Evolutionary conservation across 208 protist species (phyloP), one percentile per base, ranked within the genome.

Genomic region (Trypanosoma scelopori): DNA sequence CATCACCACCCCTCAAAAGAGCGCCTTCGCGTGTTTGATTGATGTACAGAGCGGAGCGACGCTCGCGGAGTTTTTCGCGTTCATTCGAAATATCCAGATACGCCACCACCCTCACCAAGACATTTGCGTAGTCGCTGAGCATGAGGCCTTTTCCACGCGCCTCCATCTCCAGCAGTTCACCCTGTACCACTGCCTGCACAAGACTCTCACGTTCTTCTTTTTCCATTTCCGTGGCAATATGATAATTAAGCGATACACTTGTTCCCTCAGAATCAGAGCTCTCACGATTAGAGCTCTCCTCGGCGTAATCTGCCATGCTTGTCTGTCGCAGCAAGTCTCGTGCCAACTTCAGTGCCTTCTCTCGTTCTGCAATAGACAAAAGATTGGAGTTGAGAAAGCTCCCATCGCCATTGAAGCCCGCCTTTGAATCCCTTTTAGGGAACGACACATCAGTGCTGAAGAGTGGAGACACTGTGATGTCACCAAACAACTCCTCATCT

Each of bases 71-170:
- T 64, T 88, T 84, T 52, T 93, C 87, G 6, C 84, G 84, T 27
- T 89, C 84, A 50, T 89, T 91, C 12, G 87, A 91, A 30, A 91
- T 87, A 59, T 91, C 87, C 55, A 93, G 48, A 43, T 91, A 93
- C 58, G 91, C 84, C 15, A 81, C 65, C 32, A 67, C 79, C 16
- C 64, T 65, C 18, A 63, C 46, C 20, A 93, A 62, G 16, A 89
- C 58, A n/a, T 65, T 27, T 9, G 47, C 46, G 42, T 73, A 74
- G 51, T 85, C 51, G 25, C 65, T 47, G 12, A 65, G 49, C 48
- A 20, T 73, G n/a, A 66, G 22, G 4, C 11, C 22, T 23, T 63
- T 52, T 20, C 59, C 63, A 43, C 52, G 41, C 3, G 27, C 78
- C 22, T 74, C 67, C 35, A 43, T 23, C 30, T 63, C 60, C 42